Base-by-base conservation (phyloP, 2,329 filamentous ascomycete species). In the Aaosphaeria pasadenensis region DNA sequence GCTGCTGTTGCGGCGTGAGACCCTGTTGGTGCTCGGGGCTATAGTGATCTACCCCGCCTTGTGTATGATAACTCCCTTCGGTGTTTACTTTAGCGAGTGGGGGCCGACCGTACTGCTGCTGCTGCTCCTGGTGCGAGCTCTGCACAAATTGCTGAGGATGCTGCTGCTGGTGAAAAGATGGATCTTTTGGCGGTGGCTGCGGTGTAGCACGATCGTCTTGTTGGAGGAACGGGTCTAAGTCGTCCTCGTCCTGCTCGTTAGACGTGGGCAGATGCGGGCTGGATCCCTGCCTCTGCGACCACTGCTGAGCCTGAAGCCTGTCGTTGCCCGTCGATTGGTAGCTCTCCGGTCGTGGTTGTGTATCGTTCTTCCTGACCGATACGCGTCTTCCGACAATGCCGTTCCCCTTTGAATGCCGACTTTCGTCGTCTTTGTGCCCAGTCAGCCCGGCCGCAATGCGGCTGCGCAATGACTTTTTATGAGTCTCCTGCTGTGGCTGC, bases 31-130 rank as follows among this genome's bases (percentile, higher is more conserved):
- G 59, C 45, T 69, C 65, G 41, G 68, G 62, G 62, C 67, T 69
- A 60, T 70, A 70, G 49, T 64, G 66, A 17, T 69, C 62, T 64
- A 66, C 67, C 63, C 67, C 66, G 60, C 66, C 63, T 54, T 67
- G 64, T 44, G 64, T 58, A 49, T 62, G 62, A 53, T 68, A 67
- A 60, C 65, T 70, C 44, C 64, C 63, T 57, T 69, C 64, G 39
- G 67, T 69, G 63, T 64, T 66, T 45, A 70, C 67, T 48, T 63
- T 65, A 55, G 64, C 64, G 55, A 70, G 63, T 63, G 62, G 64
- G 60, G 62, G 63, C 59, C 65, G 67, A 58, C 51, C 58, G 51
- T 63, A 65, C 50, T 62, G 58, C 51, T 62, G 58, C 38, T 63
- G 58, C 52, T 62, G 59, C 39, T 63, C 62, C 52, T 65, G 64